Evolutionary conservation across 805 yeast genomes (phyloP).

Genomic region (Metschnikowia cubensis): DNA sequence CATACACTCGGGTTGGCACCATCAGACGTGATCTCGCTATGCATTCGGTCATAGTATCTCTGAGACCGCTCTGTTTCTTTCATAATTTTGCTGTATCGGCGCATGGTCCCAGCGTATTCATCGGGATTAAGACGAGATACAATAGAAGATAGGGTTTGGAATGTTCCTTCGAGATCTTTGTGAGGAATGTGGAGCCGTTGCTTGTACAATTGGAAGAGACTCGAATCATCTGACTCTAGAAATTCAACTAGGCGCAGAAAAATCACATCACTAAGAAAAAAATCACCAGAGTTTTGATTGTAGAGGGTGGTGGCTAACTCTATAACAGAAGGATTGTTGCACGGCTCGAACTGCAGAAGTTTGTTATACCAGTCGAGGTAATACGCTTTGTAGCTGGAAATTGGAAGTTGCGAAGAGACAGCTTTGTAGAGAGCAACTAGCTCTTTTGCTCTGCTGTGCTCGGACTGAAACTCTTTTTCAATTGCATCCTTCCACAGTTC

Average conservation of each 20-base stretch:
- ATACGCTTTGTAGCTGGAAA: neutral
- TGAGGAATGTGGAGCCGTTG: constrained; percentile 41
- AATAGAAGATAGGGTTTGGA: constrained; percentile 37
- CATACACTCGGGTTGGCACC: constrained; percentile 21
- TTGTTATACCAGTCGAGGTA: neutral
- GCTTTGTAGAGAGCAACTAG: neutral
- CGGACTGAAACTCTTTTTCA: neutral
- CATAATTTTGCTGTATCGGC: constrained; percentile 30
- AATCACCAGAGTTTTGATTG: constrained; percentile 21
- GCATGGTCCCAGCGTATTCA: constrained; percentile 35
- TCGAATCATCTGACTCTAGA: constrained; percentile 10
- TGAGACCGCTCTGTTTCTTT: constrained; percentile 23
- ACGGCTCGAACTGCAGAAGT: neutral
- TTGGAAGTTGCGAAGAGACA: constrained; percentile 1
- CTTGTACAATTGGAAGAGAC: constrained; percentile 21
- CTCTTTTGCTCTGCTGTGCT: neutral
- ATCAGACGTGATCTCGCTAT: constrained; percentile 20
- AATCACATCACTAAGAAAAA: constrained; percentile 15
- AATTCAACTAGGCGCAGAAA: constrained; percentile 19
- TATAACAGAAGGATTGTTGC: neutral
- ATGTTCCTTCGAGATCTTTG: constrained; percentile 36
- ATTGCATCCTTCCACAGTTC: constrained; percentile 9
- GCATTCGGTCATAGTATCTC: constrained; percentile 35
- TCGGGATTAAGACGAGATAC: constrained; percentile 26
- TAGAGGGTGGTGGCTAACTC: neutral